Conservation (phyloP, 192 early-diverging fungal species). For the Paraglomus occultum region DNA sequence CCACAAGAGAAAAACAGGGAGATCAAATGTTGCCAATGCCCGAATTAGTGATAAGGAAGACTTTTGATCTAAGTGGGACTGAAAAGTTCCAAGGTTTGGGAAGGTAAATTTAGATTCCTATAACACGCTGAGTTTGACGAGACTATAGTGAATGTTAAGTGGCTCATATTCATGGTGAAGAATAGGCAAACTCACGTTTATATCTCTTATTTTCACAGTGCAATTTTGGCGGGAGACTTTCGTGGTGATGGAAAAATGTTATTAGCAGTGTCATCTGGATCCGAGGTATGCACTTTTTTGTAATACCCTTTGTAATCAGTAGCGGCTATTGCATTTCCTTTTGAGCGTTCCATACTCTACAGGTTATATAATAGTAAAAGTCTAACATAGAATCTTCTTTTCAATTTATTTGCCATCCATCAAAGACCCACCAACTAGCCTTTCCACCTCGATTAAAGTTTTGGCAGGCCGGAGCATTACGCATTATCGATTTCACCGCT, state of each 20-base stretch:
- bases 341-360: no score
- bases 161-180: no score
- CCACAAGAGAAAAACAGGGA: neutral
- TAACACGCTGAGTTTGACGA: no score
- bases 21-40: neutral
- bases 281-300: conserved; percentile 3
- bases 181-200: neutral
- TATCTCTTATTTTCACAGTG: conserved; percentile 25
- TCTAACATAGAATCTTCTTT: no score
- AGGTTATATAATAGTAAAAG: no score
- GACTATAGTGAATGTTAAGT: no score
- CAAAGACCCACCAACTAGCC: neutral
- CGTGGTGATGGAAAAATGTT: neutral
- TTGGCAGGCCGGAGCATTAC: conserved; percentile 44
- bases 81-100: conserved; percentile 39
- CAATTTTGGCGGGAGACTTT: conserved; percentile 16
- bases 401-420: neutral
- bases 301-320: no score
- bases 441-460: conserved; percentile 15
- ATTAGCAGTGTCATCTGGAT: conserved; percentile 14
- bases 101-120: conserved; percentile 30
- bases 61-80: conserved; percentile 35
- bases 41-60: neutral
- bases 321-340: no score
- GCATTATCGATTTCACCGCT: conserved; percentile 28